phyloP scores from a whole-genome alignment of 495 filamentous ascomycete species.

The Apodospora peruviana region DNA sequence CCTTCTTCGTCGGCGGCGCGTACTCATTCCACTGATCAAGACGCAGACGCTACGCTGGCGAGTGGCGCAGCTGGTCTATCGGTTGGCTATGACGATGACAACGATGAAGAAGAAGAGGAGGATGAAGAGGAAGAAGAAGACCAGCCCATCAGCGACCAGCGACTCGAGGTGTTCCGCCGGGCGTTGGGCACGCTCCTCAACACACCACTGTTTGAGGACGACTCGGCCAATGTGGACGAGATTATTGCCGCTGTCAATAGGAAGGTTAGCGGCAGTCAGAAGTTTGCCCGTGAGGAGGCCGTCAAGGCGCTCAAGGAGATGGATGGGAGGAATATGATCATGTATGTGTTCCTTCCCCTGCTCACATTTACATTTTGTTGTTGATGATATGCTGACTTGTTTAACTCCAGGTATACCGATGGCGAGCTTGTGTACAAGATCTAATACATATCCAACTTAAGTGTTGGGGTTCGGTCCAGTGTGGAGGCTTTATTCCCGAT shows the following conservation, averaged over 20 bases:
- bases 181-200: slow-evolving; percentile 76
- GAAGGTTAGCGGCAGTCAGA: slow-evolving; percentile 45
- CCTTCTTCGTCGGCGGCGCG: slow-evolving; percentile 23
- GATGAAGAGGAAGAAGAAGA: slow-evolving; percentile 11
- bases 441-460: too few relatives aligned
- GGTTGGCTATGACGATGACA: slow-evolving; percentile 17
- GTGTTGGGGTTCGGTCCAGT: too few relatives aligned
- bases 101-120: slow-evolving; percentile 15
- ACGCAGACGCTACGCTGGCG: slow-evolving; percentile 31
- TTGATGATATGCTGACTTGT: slow-evolving; percentile 19
- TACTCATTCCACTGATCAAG: slow-evolving; percentile 14
- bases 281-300: slow-evolving; percentile 69
- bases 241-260: slow-evolving; percentile 77
- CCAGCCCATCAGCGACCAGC: slow-evolving; percentile 51
- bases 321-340: slow-evolving; percentile 81
- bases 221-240: slow-evolving; percentile 67
- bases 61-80: slow-evolving; percentile 30
- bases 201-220: slow-evolving; percentile 70
- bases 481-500: too few relatives aligned
- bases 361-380: background rate
- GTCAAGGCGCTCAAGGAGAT: slow-evolving; percentile 69
- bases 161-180: slow-evolving; percentile 69
- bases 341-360: slow-evolving; percentile 57
- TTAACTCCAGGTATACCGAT: slow-evolving; percentile 35
- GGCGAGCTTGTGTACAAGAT: slow-evolving; percentile 44